Evolutionary conservation across 768 basidiomycete genomes (phyloP), one percentile per base, ranked within the genome.

Genomic region (Amyloporia xantha): DNA sequence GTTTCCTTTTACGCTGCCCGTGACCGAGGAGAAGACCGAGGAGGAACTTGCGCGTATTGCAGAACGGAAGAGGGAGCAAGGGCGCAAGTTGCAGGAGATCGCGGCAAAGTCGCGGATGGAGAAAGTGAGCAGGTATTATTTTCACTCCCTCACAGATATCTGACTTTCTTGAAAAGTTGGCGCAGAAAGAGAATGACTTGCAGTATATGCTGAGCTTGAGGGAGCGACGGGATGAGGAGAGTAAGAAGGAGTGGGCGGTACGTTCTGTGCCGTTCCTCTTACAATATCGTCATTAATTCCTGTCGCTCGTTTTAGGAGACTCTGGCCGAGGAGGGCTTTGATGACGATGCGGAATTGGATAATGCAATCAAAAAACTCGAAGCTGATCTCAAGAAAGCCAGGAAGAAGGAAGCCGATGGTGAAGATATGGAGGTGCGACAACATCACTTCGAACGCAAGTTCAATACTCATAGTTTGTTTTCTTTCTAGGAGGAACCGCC

Each of bases 281-380:
- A n/a, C 38, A 24, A 41, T 41, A 41, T 41, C 13, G 23, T 6
- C 24, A 24, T 12, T 13, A 15, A 41, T 7, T 15, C 13, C 20
- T 41, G 17, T 4, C 4, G 15, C 7, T 6, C 12, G 12, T 37
- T 24, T 4, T 57, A 88, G 84, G 74, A 66, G 41, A 76, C 75
- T 21, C 70, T 90, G 9, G 74, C 78, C 47, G 68, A 72, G 9
- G 86, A 87, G 63, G 86, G 86, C 9, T 82, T 87, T 54, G 79
- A 87, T 36, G 80, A 84, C 44, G 92, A 94, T 27, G 81, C 78
- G 15, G 81, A 78, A 2, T 70, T 98, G 1, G 86, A 93, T 26
- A 81, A 84, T 51, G 75, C 81, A 4, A 84, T 97, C 59, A 95
- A 91, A 65, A 92, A 87, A 59, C 81, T 94, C 3, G 91, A 97